A percentile compares a stretch with the other conserved stretches of the same genome.
These are phyloP conservation scores for Colletotrichum sp. DNA, from an alignment of 2,329 filamentous ascomycete genomes.

Conservation along the genomic window DNA sequence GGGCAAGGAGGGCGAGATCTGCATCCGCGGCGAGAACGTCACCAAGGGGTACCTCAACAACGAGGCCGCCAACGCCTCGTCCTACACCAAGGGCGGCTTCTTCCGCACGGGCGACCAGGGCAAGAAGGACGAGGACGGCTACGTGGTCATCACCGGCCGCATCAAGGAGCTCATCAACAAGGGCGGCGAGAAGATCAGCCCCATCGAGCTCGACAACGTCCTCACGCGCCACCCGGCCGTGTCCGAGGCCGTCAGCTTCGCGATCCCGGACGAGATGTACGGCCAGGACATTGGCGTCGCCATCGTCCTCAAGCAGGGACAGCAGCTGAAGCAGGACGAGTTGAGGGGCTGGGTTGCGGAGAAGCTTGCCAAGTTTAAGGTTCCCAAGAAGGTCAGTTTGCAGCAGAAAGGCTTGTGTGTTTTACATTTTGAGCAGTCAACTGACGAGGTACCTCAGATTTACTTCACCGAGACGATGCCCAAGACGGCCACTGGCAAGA, in stretches of 20 bases:
- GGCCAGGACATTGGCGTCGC: conserved; percentile 83
- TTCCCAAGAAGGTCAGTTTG: conserved; percentile 75
- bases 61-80: conserved; percentile 72
- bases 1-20: conserved; percentile 80
- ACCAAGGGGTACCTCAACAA: conserved; percentile 89
- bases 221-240: conserved; percentile 76
- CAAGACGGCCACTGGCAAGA: conserved; percentile 91
- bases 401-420: not conserved
- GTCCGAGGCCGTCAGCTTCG: conserved; percentile 82
- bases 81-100: conserved; percentile 78
- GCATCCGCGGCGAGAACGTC: conserved; percentile 81
- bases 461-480: conserved; percentile 87
- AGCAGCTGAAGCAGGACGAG: conserved; percentile 60
- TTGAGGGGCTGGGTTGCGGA: conserved; percentile 72
- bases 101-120: conserved; percentile 91
- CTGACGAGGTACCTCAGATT: conserved; percentile 51
- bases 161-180: conserved; percentile 96
- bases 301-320: conserved; percentile 72
- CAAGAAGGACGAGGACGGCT: conserved; percentile 79
- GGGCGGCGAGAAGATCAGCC: conserved; percentile 87
- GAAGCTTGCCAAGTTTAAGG: conserved; percentile 81
- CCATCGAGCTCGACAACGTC: conserved; percentile 86
- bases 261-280: conserved; percentile 81
- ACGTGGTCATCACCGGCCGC: conserved; percentile 85
- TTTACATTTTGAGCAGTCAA: not conserved